Evolutionary conservation across 495 filamentous ascomycete genomes (phyloP).

Genomic region (Tricharina praecox): DNA sequence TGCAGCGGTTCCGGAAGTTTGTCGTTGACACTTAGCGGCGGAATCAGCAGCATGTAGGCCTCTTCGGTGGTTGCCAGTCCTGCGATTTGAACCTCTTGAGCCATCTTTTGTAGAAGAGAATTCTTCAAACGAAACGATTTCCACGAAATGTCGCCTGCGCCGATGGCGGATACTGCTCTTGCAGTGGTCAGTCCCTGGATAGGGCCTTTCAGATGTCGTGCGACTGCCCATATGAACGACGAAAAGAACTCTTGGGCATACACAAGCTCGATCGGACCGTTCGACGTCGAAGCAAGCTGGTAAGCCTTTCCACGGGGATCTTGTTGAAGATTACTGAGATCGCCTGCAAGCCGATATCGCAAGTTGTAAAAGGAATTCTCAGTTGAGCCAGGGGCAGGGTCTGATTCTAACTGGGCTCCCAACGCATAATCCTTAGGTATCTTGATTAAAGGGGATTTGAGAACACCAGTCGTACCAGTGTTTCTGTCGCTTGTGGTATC

Average conservation of each 20-base stretch:
- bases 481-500: too few relatives aligned
- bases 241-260: slow-evolving; percentile 11
- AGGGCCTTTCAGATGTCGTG: background rate
- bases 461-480: too few relatives aligned
- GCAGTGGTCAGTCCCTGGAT: background rate
- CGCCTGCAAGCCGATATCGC: background rate
- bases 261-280: background rate
- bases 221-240: slow-evolving; percentile 14
- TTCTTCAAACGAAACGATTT: slow-evolving; percentile 5
- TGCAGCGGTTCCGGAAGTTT: slow-evolving; percentile 9
- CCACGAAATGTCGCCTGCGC: background rate
- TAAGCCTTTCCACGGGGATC: background rate
- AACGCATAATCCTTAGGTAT: too few relatives aligned
- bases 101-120: background rate
- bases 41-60: slow-evolving; percentile 8
- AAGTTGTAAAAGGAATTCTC: too few relatives aligned
- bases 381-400: too few relatives aligned
- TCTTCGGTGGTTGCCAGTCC: slow-evolving; percentile 6
- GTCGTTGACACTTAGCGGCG: background rate
- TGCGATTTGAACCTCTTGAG: background rate
- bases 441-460: too few relatives aligned
- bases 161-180: background rate
- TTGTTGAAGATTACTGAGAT: background rate
- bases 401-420: too few relatives aligned
- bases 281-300: background rate